Conservation (phyloP, 2,329 filamentous ascomycete genomes). For the Stachybotrys elegans region DNA sequence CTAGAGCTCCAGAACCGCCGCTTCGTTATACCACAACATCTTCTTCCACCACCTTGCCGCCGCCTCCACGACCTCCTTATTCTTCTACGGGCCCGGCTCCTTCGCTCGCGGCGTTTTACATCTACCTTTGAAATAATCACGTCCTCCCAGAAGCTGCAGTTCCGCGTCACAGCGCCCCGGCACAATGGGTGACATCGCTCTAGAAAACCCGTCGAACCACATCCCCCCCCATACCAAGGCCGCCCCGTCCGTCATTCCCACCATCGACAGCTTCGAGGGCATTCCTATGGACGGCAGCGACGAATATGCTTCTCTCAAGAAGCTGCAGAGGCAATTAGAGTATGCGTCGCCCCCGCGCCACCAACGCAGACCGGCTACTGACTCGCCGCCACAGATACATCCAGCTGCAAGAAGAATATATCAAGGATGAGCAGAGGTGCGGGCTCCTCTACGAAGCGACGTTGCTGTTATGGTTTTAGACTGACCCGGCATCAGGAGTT, state of each 20-base stretch:
- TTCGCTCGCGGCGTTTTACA: too few species aligned
- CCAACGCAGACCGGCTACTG: slow-evolving; percentile 9
- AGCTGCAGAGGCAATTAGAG: slow-evolving; percentile 93
- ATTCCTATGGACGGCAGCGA: slow-evolving; percentile 75
- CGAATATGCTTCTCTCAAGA: slow-evolving; percentile 94
- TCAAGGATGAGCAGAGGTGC: slow-evolving; percentile 98
- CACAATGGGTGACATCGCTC: slow-evolving; percentile 81
- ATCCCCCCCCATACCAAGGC: slow-evolving; percentile 77
- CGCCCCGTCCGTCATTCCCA: slow-evolving; percentile 74
- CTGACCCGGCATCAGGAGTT: slow-evolving; percentile 54
- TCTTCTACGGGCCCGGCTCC: too few species aligned
- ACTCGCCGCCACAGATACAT: slow-evolving; percentile 62
- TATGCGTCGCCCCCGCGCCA: slow-evolving; percentile 34
- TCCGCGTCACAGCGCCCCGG: too few species aligned
- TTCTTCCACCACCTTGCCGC: too few species aligned
- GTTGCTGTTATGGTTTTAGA: not conserved
- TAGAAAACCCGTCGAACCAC: slow-evolving; percentile 74
- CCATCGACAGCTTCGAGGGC: slow-evolving; percentile 85
- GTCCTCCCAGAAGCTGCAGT: too few species aligned
- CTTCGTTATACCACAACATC: too few species aligned
- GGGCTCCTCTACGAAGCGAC: slow-evolving; percentile 5
- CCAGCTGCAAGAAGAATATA: slow-evolving; percentile 98
- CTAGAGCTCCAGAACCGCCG: not conserved
- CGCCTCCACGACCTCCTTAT: too few species aligned
- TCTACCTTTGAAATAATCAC: too few species aligned